These are phyloP conservation scores for Fomes fomentarius DNA, from an alignment of 1,284 basidiomycete genomes.

Conservation along the genomic window DNA sequence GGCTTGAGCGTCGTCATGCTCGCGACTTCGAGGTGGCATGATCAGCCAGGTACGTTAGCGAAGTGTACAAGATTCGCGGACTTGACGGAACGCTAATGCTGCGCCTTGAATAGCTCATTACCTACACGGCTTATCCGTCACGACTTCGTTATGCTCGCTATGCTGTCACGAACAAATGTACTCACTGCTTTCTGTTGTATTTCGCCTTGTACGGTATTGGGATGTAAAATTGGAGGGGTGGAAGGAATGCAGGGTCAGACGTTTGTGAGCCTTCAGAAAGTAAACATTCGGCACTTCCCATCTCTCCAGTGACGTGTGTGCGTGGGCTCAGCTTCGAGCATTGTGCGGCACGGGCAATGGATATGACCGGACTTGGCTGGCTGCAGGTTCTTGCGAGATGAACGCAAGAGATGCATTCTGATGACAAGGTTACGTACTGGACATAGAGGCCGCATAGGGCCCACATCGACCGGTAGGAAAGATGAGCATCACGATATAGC, in stretches of 20 bases:
- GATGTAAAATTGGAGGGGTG: background rate
- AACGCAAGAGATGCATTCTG: too few species aligned
- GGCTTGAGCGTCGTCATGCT: constrained; percentile 14
- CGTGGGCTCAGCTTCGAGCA: too few species aligned
- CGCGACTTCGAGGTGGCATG: constrained; percentile 21
- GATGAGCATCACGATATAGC: too few species aligned
- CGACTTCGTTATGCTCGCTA: constrained; percentile 9
- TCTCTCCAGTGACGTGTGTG: too few species aligned
- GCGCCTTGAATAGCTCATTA: background rate
- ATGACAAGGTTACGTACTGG: background rate
- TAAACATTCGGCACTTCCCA: too few species aligned
- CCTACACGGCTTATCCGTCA: background rate
- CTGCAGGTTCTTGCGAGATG: too few species aligned
- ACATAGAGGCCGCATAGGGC: too few species aligned
- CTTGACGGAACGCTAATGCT: background rate
- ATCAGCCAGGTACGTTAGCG: background rate
- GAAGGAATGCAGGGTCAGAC: background rate
- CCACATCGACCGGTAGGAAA: too few species aligned
- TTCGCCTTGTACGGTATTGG: background rate
- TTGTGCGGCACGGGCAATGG: too few species aligned
- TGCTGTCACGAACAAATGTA: constrained; percentile 8
- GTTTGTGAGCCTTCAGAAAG: too few species aligned
- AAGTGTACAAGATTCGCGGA: background rate
- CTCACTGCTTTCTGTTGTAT: background rate
- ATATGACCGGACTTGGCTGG: too few species aligned